Conservation (phyloP, 129 eudicot genomes). For the Lactuca sativa region DNA sequence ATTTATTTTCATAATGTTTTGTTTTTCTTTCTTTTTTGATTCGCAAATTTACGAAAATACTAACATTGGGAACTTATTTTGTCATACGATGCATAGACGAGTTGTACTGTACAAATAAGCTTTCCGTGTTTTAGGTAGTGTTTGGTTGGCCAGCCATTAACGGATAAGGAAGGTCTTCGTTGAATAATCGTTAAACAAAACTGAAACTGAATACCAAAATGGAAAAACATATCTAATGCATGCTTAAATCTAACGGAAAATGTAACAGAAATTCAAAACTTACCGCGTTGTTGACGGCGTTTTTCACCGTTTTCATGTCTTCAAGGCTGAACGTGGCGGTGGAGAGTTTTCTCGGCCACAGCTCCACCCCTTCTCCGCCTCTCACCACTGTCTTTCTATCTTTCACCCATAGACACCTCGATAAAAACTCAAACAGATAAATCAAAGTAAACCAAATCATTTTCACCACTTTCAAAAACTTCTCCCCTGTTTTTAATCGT, state of each 20-base stretch:
- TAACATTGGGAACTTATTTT: too few relatives aligned
- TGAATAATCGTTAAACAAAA: not conserved
- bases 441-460: conserved; percentile 49
- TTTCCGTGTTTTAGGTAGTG: not conserved
- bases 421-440: conserved; percentile 43
- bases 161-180: not conserved
- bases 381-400: conserved; percentile 55
- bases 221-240: not conserved
- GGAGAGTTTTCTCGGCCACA: conserved; percentile 74
- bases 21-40: too few relatives aligned
- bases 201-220: not conserved
- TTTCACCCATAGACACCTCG: conserved; percentile 48
- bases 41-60: too few relatives aligned
- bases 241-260: not conserved
- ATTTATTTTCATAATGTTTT: too few relatives aligned
- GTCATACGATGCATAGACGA: not conserved
- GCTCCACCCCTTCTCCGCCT: conserved; percentile 89
- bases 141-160: conserved; percentile 15
- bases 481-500: not conserved
- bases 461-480: conserved; percentile 26
- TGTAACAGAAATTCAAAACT: conserved; percentile 19
- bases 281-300: conserved; percentile 62
- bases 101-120: not conserved
- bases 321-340: conserved; percentile 63
- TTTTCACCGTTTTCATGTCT: conserved; percentile 77